Base-by-base conservation (phyloP, 768 basidiomycete genomes). In the Termitomyces sp. region DNA sequence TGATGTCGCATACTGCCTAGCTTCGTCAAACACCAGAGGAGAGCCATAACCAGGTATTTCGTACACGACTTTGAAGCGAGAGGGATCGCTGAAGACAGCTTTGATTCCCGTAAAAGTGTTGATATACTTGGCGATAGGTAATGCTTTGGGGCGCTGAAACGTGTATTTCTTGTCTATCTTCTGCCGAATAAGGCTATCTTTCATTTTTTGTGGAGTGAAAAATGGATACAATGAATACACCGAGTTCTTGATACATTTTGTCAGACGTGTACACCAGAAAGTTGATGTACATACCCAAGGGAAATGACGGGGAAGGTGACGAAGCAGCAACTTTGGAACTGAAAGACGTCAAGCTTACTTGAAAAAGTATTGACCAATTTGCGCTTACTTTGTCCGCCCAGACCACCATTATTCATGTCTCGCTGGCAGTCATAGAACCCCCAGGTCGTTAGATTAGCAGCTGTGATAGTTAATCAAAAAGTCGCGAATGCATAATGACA, bases 391-490 rank as follows among this genome's bases (percentile, higher is more conserved):
- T 61, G 49, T n/a, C 61, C 42, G 54, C 69, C 55, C 70, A 53
- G 0, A 63, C 66, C 51, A 71, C 76, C 56, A 61, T 67, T 38
- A 68, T 71, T 53, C 62, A 65, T 63, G 30, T 80, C 75, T 18
- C 75, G 66, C 35, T 74, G 70, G 60, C 76, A 78, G 56, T 83
- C 82, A 26, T 76, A 68, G 69, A 72, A 81, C 9, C 81, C 81
- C 80, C 80, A 83, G 1, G 77, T 65, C 0, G 81, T 82, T 45
- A 82, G 59, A 61, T 78, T 75, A 28, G 43, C 43, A 35, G 53
- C 53, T 63, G 66, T 0, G 78, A 74, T 78, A 54, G 20, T 55
- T 57, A 40, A 18, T 24, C 38, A 52, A 38, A 16, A 30, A 36
- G 16, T 28, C 10, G 20, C 8, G 4, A 16, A n/a, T 42, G 4